Percentiles rank a stretch among this genome's conserved stretches.
These are phyloP conservation scores for Chrysoporthe deuterocubensis DNA, from an alignment of 2,329 filamentous ascomycete species.

Conservation along the genomic window DNA sequence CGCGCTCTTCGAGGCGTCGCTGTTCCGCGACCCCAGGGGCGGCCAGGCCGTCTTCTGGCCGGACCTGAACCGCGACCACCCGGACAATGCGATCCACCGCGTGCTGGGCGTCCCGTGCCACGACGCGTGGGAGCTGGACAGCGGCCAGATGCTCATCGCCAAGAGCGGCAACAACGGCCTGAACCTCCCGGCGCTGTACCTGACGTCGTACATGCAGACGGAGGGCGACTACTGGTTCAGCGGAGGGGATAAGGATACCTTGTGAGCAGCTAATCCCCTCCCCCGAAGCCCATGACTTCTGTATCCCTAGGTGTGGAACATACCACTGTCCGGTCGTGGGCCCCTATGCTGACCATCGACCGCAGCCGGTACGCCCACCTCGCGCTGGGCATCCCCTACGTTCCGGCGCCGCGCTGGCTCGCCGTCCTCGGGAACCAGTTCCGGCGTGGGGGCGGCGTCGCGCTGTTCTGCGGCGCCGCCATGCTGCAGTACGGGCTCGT, in stretches of 20 bases:
- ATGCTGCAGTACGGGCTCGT: constrained; percentile 28
- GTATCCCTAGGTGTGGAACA: not conserved
- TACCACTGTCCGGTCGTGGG: not conserved
- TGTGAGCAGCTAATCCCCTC: constrained; percentile 8
- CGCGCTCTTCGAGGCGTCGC: constrained; percentile 15
- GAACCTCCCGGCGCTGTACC: constrained; percentile 27
- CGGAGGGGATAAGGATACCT: constrained; percentile 28
- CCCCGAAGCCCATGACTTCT: no score
- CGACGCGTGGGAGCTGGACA: constrained; percentile 28
- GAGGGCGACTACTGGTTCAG: constrained; percentile 28
- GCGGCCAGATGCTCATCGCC: constrained; percentile 26
- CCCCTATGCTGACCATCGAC: not conserved
- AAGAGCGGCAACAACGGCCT: constrained; percentile 27
- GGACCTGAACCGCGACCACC: constrained; percentile 28
- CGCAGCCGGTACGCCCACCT: constrained; percentile 28
- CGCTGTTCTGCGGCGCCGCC: constrained; percentile 26
- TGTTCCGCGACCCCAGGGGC: constrained; percentile 19
- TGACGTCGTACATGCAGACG: constrained; percentile 26
- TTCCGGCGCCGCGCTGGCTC: constrained; percentile 28
- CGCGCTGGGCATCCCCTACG: constrained; percentile 25
- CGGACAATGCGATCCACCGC: constrained; percentile 27
- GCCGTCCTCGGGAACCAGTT: constrained; percentile 25
- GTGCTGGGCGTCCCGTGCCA: constrained; percentile 27
- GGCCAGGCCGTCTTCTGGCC: constrained; percentile 27
- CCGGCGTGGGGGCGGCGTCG: not conserved